Evolutionary conservation across 2,329 filamentous ascomycete species (phyloP).

Genomic region (Diaporthe sp.): DNA sequence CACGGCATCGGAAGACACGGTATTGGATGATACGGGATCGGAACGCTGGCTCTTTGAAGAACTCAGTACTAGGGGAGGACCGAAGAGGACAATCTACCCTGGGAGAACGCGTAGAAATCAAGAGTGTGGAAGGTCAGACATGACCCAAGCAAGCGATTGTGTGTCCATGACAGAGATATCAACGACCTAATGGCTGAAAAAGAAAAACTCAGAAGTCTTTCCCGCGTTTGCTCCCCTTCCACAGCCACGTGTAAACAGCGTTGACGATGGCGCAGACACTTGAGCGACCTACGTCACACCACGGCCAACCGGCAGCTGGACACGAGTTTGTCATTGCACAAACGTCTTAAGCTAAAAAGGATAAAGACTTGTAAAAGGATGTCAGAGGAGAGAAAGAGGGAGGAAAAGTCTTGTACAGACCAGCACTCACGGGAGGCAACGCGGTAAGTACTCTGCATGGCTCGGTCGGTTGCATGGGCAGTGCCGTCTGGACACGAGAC

Average conservation of each 20-base stretch:
- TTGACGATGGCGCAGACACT: not conserved
- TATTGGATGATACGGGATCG: not conserved
- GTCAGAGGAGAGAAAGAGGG: too few species aligned
- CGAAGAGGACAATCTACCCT: too few species aligned
- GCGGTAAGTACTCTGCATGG: not conserved
- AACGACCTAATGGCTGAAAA: not conserved
- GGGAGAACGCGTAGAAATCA: not conserved
- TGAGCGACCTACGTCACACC: not conserved
- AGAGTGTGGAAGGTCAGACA: not conserved
- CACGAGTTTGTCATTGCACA: not conserved
- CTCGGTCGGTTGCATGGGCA: not conserved
- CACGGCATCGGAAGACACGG: not conserved
- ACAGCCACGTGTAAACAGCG: not conserved
- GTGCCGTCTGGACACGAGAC: not conserved
- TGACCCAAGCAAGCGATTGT: not conserved
- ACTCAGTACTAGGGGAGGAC: too few species aligned
- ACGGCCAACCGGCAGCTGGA: not conserved
- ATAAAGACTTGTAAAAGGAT: not conserved
- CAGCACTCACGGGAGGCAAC: not conserved
- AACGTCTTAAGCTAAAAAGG: not conserved
- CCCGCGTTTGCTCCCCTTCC: constrained; percentile 3
- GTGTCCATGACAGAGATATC: not conserved
- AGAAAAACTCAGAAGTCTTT: not conserved
- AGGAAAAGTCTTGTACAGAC: too few species aligned
- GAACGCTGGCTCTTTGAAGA: not conserved